These are phyloP conservation scores for Cordyceps cicadae DNA, from an alignment of 2,329 filamentous ascomycete species.

Conservation along the genomic window DNA sequence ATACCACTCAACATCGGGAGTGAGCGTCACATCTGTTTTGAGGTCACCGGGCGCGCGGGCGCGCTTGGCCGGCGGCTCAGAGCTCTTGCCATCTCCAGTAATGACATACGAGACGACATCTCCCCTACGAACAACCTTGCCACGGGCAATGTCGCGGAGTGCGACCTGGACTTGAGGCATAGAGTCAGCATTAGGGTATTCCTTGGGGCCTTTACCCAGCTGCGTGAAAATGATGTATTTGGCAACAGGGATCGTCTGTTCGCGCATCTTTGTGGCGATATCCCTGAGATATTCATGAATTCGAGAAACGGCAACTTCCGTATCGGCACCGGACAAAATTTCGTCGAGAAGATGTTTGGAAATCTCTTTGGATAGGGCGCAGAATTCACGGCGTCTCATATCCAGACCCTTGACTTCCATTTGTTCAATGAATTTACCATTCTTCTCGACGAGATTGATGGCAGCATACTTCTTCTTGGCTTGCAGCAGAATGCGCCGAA, in stretches of 20 bases:
- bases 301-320: conserved; percentile 76
- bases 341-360: conserved; percentile 86
- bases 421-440: conserved; percentile 86
- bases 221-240: conserved; percentile 99
- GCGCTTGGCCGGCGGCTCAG: conserved; percentile 72
- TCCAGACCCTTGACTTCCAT: conserved; percentile 97
- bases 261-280: conserved; percentile 78
- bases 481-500: conserved; percentile 84
- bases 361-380: conserved; percentile 87
- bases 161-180: conserved; percentile 98
- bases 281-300: conserved; percentile 91
- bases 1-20: conserved; percentile 95
- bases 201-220: conserved; percentile 84
- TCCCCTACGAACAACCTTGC: conserved; percentile 82
- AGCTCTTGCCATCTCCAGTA: conserved; percentile 60
- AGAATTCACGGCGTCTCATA: conserved; percentile 97
- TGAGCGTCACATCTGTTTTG: conserved; percentile 65
- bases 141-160: conserved; percentile 74
- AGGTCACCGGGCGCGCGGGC: conserved; percentile 80
- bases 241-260: conserved; percentile 60
- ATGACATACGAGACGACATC: conserved; percentile 97
- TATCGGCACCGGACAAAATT: conserved; percentile 87
- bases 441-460: conserved; percentile 82
- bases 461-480: conserved; percentile 99
- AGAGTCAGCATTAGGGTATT: conserved; percentile 87